Percentiles rank a stretch among this genome's conserved stretches.
These are phyloP conservation scores for Hanseniaspora gamundiae DNA, from an alignment of 1,139 yeast genomes.

Conservation along the genomic window DNA sequence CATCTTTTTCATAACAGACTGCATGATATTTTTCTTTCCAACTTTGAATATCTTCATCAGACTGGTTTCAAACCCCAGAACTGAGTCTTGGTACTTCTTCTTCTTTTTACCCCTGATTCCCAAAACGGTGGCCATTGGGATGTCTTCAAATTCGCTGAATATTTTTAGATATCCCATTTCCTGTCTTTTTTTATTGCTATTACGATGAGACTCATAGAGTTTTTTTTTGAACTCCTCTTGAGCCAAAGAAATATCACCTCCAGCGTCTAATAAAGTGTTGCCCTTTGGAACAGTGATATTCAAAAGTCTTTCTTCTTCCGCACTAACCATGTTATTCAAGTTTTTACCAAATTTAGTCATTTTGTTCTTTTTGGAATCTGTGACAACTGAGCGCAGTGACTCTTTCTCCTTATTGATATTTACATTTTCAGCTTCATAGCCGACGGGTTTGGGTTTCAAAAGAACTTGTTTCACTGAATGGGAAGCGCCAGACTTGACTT, in stretches of 20 bases:
- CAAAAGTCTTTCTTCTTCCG: constrained; percentile 10
- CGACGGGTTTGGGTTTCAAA: no score
- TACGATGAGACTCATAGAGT: constrained; percentile 14
- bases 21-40: constrained; percentile 15
- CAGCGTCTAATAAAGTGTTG: neutral
- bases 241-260: constrained; percentile 8
- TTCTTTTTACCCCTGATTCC: constrained; percentile 27
- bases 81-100: constrained; percentile 21
- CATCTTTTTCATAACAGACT: neutral
- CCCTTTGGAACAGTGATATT: constrained; percentile 2
- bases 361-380: no score
- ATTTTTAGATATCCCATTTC: constrained; percentile 22
- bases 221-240: constrained; percentile 14
- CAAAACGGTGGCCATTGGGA: constrained; percentile 23
- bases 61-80: constrained; percentile 25
- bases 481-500: no score
- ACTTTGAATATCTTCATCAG: constrained; percentile 16
- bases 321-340: neutral
- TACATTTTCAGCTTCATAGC: no score
- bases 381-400: no score
- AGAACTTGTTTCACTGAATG: no score
- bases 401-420: no score
- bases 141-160: constrained; percentile 24
- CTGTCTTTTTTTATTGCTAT: constrained; percentile 15
- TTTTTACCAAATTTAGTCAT: no score